These are phyloP conservation scores for Symbiodinium pilosum DNA, from an alignment of 73 alveolate genomes.

Conservation along the genomic window DNA sequence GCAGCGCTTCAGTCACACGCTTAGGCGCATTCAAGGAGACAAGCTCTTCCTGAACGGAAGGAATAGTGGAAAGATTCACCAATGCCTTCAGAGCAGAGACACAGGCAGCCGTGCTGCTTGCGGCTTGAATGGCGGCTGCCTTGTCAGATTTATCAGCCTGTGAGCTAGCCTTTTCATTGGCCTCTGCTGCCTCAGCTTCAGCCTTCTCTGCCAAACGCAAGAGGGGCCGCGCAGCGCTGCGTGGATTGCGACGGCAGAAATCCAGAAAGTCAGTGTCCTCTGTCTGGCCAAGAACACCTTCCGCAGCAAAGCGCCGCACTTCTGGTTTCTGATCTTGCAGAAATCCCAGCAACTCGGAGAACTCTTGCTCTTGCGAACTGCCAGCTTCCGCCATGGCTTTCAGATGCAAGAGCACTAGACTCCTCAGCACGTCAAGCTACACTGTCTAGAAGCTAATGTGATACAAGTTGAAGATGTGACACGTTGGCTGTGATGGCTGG, in stretches of 20 bases:
- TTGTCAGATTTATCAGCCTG: conserved; percentile 26
- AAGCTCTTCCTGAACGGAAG: conserved; percentile 41
- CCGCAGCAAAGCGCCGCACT: conserved; percentile 91
- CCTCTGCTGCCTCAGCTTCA: conserved; percentile 70
- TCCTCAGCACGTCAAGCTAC: too few relatives aligned
- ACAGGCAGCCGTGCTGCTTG: conserved; percentile 45
- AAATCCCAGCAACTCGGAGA: conserved; percentile 51
- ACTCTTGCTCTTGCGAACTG: conserved; percentile 14
- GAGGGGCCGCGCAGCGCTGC: conserved; percentile 65
- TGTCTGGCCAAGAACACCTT: conserved; percentile 67
- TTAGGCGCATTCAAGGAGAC: conserved; percentile 78
- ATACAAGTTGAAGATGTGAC: too few relatives aligned
- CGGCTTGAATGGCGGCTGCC: conserved; percentile 45
- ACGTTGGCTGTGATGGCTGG: too few relatives aligned
- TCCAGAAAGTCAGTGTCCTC: conserved; percentile 90
- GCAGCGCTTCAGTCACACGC: conserved; percentile 74
- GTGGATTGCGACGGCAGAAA: conserved; percentile 65
- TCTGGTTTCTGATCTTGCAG: conserved; percentile 86
- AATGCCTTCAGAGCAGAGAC: conserved; percentile 29
- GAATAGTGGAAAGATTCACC: conserved; percentile 78
- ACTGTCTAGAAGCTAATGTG: too few relatives aligned
- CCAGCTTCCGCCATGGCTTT: conserved; percentile 50
- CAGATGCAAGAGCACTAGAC: too few relatives aligned
- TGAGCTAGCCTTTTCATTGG: conserved; percentile 6
- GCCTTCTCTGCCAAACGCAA: conserved; percentile 91